These are phyloP conservation scores for Excoecaria cochinchinensis DNA, from an alignment of 345 rosid species.

Conservation along the genomic window DNA sequence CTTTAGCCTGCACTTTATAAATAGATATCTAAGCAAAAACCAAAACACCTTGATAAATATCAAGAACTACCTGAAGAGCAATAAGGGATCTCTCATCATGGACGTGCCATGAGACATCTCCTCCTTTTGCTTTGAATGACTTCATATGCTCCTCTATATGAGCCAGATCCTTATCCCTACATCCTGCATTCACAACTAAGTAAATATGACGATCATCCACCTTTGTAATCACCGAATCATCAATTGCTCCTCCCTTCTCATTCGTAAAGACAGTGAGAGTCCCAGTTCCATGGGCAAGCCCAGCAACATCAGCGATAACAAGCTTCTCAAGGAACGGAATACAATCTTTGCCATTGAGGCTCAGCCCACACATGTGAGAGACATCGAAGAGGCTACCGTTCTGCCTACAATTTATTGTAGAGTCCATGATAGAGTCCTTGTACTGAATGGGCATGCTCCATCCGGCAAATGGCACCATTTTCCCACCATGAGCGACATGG, in stretches of 20 bases:
- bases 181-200: slow-evolving; percentile 97
- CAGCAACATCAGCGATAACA: slow-evolving; percentile 94
- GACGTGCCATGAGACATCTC: slow-evolving; percentile 93
- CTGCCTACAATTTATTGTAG: slow-evolving; percentile 84
- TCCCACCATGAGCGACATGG: slow-evolving; percentile 76
- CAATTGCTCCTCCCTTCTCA: slow-evolving; percentile 93
- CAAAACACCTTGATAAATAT: not conserved
- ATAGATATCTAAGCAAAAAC: slow-evolving; percentile 2
- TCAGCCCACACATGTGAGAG: slow-evolving; percentile 95
- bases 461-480: slow-evolving; percentile 99
- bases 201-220: slow-evolving; percentile 77
- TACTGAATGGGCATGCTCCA: slow-evolving; percentile 99
- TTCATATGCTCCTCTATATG: slow-evolving; percentile 96
- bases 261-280: slow-evolving; percentile 89
- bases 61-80: slow-evolving; percentile 74
- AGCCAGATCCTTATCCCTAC: slow-evolving; percentile 98
- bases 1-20: not conserved
- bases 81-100: slow-evolving; percentile 99
- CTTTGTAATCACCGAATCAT: slow-evolving; percentile 93
- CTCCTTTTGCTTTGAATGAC: slow-evolving; percentile 85
- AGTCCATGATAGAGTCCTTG: slow-evolving; percentile 97
- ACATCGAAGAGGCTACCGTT: slow-evolving; percentile 94
- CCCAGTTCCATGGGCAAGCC: slow-evolving; percentile 77
- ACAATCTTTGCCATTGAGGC: slow-evolving; percentile 92
- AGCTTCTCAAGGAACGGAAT: slow-evolving; percentile 87